These are phyloP conservation scores for Scenedesmus sp. DNA, from an alignment of 163 green algal genomes.

Conservation along the genomic window DNA sequence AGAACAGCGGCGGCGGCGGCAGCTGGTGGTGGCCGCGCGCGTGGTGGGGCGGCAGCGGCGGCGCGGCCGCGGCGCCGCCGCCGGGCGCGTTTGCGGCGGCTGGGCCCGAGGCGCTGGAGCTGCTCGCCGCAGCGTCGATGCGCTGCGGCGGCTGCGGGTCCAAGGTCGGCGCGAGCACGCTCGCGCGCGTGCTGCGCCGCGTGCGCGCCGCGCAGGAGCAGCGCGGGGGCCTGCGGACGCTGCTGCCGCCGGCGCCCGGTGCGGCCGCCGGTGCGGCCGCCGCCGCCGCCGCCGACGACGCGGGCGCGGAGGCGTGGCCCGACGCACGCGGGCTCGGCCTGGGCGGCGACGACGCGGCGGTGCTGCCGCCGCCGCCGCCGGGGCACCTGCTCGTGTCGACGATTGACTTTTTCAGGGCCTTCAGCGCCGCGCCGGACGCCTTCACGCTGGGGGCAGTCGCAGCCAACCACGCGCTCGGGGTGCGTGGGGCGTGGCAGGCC, in stretches of 20 bases:
- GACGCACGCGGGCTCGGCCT: too few relatives aligned
- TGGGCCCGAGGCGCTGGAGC: conserved; percentile 56
- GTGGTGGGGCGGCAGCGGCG: not conserved
- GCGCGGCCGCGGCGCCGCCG: conserved; percentile 11
- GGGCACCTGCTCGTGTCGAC: conserved; percentile 82
- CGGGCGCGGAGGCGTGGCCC: too few relatives aligned
- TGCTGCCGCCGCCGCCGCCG: conserved; percentile 59
- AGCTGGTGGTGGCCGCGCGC: not conserved
- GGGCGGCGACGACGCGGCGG: conserved; percentile 75
- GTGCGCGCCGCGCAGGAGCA: not conserved
- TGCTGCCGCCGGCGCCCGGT: conserved; percentile 45
- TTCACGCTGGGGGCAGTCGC: conserved; percentile 88
- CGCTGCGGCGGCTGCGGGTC: conserved; percentile 89
- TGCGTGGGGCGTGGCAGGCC: conserved; percentile 2
- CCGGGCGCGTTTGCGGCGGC: conserved; percentile 43
- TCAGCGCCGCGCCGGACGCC: conserved; percentile 82
- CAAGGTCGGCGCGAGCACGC: conserved; percentile 80
- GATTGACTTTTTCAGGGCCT: conserved; percentile 88
- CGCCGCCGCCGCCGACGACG: too few relatives aligned
- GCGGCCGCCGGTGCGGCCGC: too few relatives aligned
- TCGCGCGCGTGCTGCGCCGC: conserved; percentile 63
- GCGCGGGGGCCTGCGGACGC: conserved; percentile 64
- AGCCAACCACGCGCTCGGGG: conserved; percentile 85
- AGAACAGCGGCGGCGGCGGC: not conserved
- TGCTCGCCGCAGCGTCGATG: conserved; percentile 75